A percentile compares a stretch with the other conserved stretches of the same genome.
These are phyloP conservation scores for Narthecium ossifragum DNA, from an alignment of 106 monocot species.

Conservation along the genomic window DNA sequence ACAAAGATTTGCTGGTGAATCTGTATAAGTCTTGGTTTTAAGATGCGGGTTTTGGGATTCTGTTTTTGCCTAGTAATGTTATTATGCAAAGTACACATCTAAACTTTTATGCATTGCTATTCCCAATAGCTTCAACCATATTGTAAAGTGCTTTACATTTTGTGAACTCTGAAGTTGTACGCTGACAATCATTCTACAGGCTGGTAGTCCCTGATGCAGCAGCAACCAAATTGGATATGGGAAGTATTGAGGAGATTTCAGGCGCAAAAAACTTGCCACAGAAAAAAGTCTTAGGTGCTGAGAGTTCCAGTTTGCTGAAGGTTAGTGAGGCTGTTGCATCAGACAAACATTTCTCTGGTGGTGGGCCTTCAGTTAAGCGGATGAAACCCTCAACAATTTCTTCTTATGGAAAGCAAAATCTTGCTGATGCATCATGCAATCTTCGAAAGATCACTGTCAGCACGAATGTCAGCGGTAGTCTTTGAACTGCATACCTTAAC, in stretches of 20 bases:
- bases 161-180: too few relatives aligned
- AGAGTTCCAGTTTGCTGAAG: neutral
- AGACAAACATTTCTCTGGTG: neutral
- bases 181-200: too few relatives aligned
- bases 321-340: neutral
- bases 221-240: neutral
- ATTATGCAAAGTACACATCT: too few relatives aligned
- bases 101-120: too few relatives aligned
- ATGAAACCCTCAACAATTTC: neutral
- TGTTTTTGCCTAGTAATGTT: too few relatives aligned
- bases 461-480: neutral
- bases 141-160: too few relatives aligned
- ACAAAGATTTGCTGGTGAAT: too few relatives aligned
- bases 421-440: neutral
- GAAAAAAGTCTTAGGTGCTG: too few relatives aligned
- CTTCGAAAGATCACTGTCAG: neutral
- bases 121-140: too few relatives aligned
- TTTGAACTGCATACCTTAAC: too few relatives aligned
- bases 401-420: neutral
- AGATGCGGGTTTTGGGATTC: too few relatives aligned
- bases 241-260: neutral
- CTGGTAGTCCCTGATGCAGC: neutral
- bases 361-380: neutral
- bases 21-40: too few relatives aligned
- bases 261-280: slow-evolving; percentile 1